Evolutionary conservation across 768 basidiomycete genomes (phyloP), one percentile per base, ranked within the genome.

Genomic region (Tylopilus intermedius): DNA sequence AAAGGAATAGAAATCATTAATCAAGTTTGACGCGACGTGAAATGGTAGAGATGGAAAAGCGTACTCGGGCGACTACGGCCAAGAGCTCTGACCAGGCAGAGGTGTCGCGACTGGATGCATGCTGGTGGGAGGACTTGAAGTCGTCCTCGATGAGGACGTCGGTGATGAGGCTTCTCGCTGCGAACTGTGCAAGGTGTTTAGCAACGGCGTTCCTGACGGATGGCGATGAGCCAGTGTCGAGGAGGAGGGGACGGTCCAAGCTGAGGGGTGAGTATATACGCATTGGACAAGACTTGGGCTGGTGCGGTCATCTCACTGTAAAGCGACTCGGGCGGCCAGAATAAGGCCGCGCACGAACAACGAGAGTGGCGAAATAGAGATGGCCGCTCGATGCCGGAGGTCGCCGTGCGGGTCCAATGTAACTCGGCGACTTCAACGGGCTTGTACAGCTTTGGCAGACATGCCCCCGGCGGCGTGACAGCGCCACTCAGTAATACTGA

Each of bases 191-290:
- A 42, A 99, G 78, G 68, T 99, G 96, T 63, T 92, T 94, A 5
- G 94, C 94, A 0, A 95, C 95, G n/a, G 96, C 96, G 57, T 84
- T 84, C 66, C 94, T 82, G 59, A 99, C 87, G 46, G 88, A 87
- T 40, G 80, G 72, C 3, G 93, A 93, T 11, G 95, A 94, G 42
- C 96, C 96, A 35, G 93, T 94, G 69, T 97, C 94, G 57, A 99
- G 80, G 63, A 91, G 80, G 68, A 99, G 85, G 75, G 98, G 88
- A 71, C 96, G 86, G 80, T 98, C 96, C 76, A 97, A 84, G 76
- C 94, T 95, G 63, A 5, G 49, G 49, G 40, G 49, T 53, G 45
- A 52, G 56, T 7, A 21, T 6, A 32, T 8, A 27, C 1, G 22
- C 40, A 6, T 24, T 5, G 24, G 24, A 22, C 0, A n/a, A n/a